A percentile compares a stretch with the other conserved stretches of the same genome.
Conservation (phyloP, 768 basidiomycete genomes). For the Omphalotus guepiniiformis region DNA sequence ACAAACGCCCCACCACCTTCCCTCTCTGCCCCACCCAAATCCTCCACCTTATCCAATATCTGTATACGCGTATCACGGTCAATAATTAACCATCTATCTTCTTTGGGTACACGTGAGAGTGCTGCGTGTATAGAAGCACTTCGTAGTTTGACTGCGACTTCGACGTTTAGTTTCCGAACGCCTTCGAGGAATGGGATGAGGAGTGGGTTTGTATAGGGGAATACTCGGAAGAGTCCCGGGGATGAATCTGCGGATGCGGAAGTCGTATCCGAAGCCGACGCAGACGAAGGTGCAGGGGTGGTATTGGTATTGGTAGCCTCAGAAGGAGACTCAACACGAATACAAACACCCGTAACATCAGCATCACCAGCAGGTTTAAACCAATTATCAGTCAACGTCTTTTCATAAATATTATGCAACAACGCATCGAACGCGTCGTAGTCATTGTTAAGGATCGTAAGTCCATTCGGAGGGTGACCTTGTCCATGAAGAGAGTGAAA, state of each 20-base stretch:
- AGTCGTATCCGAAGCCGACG: background rate
- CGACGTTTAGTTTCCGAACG: constrained; percentile 71
- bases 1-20: constrained; percentile 88
- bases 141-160: constrained; percentile 76
- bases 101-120: constrained; percentile 35
- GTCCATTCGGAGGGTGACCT: too few species aligned
- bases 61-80: constrained; percentile 84
- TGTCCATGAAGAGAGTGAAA: too few species aligned
- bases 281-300: background rate
- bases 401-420: constrained; percentile 72
- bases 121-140: constrained; percentile 77
- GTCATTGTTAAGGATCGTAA: constrained; percentile 54
- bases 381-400: constrained; percentile 67
- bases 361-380: constrained; percentile 76
- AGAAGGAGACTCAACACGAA: constrained; percentile 49
- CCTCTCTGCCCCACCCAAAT: constrained; percentile 75
- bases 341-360: constrained; percentile 66
- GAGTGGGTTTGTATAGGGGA: constrained; percentile 75
- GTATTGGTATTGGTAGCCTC: too few species aligned
- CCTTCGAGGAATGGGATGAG: constrained; percentile 79
- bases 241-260: too few species aligned
- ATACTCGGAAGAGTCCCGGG: too few species aligned
- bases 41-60: constrained; percentile 63
- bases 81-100: constrained; percentile 56
- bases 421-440: constrained; percentile 79